Percentiles rank a stretch among this genome's conserved stretches.
phyloP scores from a whole-genome alignment of 2,329 filamentous ascomycete genomes.

The Penicillium sp. region DNA sequence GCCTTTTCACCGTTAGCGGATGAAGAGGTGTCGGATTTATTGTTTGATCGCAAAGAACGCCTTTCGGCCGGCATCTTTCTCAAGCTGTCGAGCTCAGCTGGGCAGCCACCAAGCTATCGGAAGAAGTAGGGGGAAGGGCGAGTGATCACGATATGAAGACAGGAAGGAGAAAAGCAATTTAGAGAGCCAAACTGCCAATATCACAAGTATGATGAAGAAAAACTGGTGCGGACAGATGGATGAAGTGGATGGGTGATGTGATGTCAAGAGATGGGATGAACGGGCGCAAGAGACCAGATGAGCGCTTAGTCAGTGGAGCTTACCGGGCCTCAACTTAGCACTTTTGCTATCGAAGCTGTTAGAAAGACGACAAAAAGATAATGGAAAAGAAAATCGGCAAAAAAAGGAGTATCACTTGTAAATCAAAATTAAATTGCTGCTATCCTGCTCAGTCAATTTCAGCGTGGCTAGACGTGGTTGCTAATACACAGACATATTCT shows the following conservation, averaged over 20 bases:
- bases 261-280: conserved; percentile 41
- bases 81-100: conserved; percentile 36
- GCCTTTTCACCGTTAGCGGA: conserved; percentile 50
- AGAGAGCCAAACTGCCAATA: conserved; percentile 12
- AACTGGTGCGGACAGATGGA: conserved; percentile 18
- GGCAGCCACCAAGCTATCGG: conserved; percentile 32
- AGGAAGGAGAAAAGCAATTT: conserved; percentile 15
- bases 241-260: conserved; percentile 37
- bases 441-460: background rate
- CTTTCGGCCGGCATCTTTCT: conserved; percentile 49
- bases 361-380: background rate
- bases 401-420: background rate
- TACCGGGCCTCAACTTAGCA: conserved; percentile 18
- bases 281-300: conserved; percentile 33
- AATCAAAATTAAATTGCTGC: background rate
- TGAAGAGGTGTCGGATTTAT: conserved; percentile 48
- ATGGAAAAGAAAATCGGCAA: background rate
- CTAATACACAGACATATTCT: background rate
- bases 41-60: conserved; percentile 49
- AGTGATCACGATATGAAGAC: conserved; percentile 18
- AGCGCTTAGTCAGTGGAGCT: conserved; percentile 39
- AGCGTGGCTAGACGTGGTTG: background rate
- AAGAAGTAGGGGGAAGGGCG: conserved; percentile 29
- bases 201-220: conserved; percentile 20
- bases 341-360: conserved; percentile 6